Base-by-base conservation (phyloP, 306 rosid species). In the Mimosa pudica region DNA sequence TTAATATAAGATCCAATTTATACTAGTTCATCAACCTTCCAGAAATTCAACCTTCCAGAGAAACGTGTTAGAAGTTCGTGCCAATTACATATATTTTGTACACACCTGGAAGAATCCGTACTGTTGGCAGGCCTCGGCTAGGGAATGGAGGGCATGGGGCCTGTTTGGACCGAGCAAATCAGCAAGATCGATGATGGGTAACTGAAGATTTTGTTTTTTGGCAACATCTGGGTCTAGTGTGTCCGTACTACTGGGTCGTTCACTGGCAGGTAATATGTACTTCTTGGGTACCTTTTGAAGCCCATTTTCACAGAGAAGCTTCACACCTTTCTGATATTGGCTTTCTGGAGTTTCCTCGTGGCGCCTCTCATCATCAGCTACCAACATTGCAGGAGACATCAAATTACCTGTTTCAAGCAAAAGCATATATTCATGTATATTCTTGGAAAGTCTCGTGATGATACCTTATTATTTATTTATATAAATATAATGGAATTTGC, bases 91-190 rank as follows among this genome's bases (percentile, higher is more conserved):
- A 24, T 24, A 24, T 24, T 24, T 24, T 41, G n/a, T 18, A 41
- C 75, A 62, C 64, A 94, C 98, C 92, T 92, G 98, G 74, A 94
- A 92, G 73, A 94, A 92, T 3, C 98, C 98, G 18, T 87, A 92
- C 33, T 86, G 84, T 46, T 92, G 82, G 62, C 96, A 92, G 51
- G 97, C 94, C 60, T 86, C 77, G 36, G 90, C 82, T 4, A 94
- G 82, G 30, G 93, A 88, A 30, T 74, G 6, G 5, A 94, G 89
- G 77, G 45, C 89, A 45, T 86, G 85, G 17, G 80, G 38, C 70
- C 96, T 83, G 18, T 90, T 88, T 16, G 97, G 82, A 65, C 97
- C 92, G 47, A 78, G 71, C 79, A 94, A 82, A n/a, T 92, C 89
- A 0, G 84, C 80, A 41, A 90, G 88, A 83, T 92, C 96, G 70